These are phyloP conservation scores for Coelastrella sp. DNA, from an alignment of 139 green algal genomes.

Conservation along the genomic window DNA sequence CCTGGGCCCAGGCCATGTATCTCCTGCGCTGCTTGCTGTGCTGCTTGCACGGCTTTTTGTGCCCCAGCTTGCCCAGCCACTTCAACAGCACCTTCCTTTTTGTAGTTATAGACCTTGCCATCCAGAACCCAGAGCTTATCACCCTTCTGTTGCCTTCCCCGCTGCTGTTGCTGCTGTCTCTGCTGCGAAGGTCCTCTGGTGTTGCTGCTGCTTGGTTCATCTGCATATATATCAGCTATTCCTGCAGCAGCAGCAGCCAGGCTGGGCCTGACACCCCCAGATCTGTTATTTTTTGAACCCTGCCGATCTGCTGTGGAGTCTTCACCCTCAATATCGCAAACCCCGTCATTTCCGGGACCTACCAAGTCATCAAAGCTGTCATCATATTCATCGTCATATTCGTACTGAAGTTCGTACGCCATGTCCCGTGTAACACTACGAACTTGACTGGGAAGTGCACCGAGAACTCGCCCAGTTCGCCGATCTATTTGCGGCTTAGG, in stretches of 20 bases:
- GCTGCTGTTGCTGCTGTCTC: slow-evolving; percentile 40
- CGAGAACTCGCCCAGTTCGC: slow-evolving; percentile 57
- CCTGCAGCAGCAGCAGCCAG: background rate
- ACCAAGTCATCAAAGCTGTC: slow-evolving; percentile 86
- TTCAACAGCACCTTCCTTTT: slow-evolving; percentile 77
- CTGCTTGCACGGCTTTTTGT: slow-evolving; percentile 55
- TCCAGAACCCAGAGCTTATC: slow-evolving; percentile 80
- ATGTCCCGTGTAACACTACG: slow-evolving; percentile 48
- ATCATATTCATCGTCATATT: slow-evolving; percentile 92
- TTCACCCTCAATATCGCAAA: slow-evolving; percentile 78
- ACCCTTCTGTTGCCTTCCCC: background rate
- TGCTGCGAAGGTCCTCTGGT: background rate
- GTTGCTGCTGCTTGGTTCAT: slow-evolving; percentile 48
- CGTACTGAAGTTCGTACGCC: slow-evolving; percentile 73
- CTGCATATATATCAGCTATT: slow-evolving; percentile 40
- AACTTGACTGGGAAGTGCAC: slow-evolving; percentile 47
- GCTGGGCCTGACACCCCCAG: too few species aligned
- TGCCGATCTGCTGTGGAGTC: slow-evolving; percentile 6
- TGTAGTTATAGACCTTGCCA: slow-evolving; percentile 88
- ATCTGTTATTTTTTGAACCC: background rate
- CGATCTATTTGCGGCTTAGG: slow-evolving; percentile 45
- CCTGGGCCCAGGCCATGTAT: slow-evolving; percentile 80
- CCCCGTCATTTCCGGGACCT: slow-evolving; percentile 58
- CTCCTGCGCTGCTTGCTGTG: slow-evolving; percentile 53
- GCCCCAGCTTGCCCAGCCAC: slow-evolving; percentile 66